Evolutionary conservation across 805 yeast genomes (phyloP).

Genomic region (Yamadazyma sp.): DNA sequence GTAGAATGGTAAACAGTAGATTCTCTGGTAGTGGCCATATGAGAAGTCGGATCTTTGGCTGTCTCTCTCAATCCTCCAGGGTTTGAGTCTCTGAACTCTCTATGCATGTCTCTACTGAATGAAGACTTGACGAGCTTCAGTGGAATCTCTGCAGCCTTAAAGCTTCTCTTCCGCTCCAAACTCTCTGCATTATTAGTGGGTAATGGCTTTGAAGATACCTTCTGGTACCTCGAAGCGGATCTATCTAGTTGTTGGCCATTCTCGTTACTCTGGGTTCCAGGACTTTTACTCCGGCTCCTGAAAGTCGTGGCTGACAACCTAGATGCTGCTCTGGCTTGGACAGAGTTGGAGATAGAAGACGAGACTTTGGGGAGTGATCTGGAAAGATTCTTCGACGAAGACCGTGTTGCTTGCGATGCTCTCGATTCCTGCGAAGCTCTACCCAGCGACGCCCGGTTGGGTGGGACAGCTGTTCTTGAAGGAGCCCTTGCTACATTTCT

Average conservation of each 20-base stretch:
- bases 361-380: not conserved
- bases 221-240: not conserved
- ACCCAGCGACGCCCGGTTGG: too few species aligned
- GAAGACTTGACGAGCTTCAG: slow-evolving; percentile 2
- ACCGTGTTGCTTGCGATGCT: too few species aligned
- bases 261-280: not conserved
- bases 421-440: too few species aligned
- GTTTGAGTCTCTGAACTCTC: too few species aligned
- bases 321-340: slow-evolving; percentile 9
- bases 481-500: slow-evolving; percentile 1
- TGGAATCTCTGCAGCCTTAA: slow-evolving; percentile 1
- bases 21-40: too few species aligned
- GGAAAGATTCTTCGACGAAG: too few species aligned
- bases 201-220: not conserved
- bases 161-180: slow-evolving; percentile 1
- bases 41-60: not conserved
- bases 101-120: too few species aligned
- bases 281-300: slow-evolving; percentile 1
- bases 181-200: not conserved
- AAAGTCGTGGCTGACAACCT: slow-evolving; percentile 15
- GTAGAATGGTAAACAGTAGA: too few species aligned
- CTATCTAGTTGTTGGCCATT: too few species aligned
- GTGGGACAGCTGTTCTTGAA: slow-evolving; percentile 4
- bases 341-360: not conserved
- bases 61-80: too few species aligned